phyloP scores from a whole-genome alignment of 2,329 filamentous ascomycete species.

The Monosporascus sp. region DNA sequence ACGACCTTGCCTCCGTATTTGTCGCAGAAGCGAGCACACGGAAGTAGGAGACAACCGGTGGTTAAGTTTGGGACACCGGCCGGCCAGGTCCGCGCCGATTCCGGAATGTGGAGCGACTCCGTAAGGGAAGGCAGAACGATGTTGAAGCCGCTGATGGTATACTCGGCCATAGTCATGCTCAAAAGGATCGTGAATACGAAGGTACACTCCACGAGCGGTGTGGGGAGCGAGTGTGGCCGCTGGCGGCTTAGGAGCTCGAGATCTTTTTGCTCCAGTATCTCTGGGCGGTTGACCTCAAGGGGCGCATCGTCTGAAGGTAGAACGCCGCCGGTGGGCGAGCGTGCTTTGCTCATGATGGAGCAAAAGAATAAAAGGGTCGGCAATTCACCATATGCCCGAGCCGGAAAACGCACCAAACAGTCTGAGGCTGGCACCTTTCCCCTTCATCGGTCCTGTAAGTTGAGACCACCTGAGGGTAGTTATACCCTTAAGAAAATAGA shows the following conservation, averaged over 20 bases:
- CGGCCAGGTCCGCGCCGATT: conserved; percentile 56
- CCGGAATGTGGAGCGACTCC: conserved; percentile 57
- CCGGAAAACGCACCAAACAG: too few relatives aligned
- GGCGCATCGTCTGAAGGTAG: conserved; percentile 2
- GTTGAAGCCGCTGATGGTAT: conserved; percentile 71
- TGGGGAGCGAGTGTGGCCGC: conserved; percentile 47
- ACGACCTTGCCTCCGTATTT: conserved; percentile 58
- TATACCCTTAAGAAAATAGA: too few relatives aligned
- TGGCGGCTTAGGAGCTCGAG: conserved; percentile 55
- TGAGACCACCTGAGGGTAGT: too few relatives aligned
- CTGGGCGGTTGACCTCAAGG: conserved; percentile 11
- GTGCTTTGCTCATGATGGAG: too few relatives aligned
- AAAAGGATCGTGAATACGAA: conserved; percentile 56
- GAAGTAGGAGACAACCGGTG: conserved; percentile 53
- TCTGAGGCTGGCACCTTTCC: too few relatives aligned
- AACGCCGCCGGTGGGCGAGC: too few relatives aligned
- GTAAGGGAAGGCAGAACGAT: conserved; percentile 65
- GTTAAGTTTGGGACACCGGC: conserved; percentile 55
- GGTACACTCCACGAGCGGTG: conserved; percentile 46
- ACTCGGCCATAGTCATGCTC: conserved; percentile 62
- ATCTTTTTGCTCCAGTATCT: conserved; percentile 18
- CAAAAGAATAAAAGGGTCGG: too few relatives aligned
- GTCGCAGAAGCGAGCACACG: conserved; percentile 57
- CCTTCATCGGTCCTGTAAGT: too few relatives aligned
- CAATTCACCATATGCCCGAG: too few relatives aligned